These are phyloP conservation scores for Apiospora aurea DNA, from an alignment of 2,329 filamentous ascomycete species.

Conservation along the genomic window DNA sequence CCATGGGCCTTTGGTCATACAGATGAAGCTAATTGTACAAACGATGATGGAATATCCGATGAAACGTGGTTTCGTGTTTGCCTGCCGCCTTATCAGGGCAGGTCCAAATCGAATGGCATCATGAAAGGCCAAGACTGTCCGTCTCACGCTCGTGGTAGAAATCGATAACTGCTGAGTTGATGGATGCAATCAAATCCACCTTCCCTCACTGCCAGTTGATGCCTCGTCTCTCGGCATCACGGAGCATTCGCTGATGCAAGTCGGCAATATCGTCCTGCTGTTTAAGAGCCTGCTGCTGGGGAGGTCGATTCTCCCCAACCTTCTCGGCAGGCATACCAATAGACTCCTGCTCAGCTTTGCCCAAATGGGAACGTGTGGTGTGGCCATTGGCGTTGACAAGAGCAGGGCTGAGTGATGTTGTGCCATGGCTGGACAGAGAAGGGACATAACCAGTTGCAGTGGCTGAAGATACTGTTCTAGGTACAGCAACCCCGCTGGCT, in stretches of 20 bases:
- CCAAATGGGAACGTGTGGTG: slow-evolving; percentile 40
- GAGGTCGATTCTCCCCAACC: slow-evolving; percentile 55
- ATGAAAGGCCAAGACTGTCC: not conserved
- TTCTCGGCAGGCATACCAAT: slow-evolving; percentile 42
- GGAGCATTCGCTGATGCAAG: slow-evolving; percentile 41
- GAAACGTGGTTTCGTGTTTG: slow-evolving; percentile 27
- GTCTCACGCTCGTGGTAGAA: slow-evolving; percentile 17
- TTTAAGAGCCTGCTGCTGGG: slow-evolving; percentile 40
- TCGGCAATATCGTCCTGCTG: slow-evolving; percentile 42
- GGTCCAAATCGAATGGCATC: slow-evolving; percentile 13
- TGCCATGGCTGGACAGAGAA: slow-evolving; percentile 59
- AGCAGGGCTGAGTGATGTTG: slow-evolving; percentile 56
- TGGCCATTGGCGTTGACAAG: slow-evolving; percentile 49
- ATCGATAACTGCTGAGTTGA: slow-evolving; percentile 14
- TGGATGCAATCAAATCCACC: not conserved
- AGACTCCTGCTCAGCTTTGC: slow-evolving; percentile 35
- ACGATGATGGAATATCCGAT: slow-evolving; percentile 37
- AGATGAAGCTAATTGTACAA: slow-evolving; percentile 42
- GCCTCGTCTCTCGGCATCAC: slow-evolving; percentile 42
- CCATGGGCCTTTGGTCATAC: slow-evolving; percentile 33
- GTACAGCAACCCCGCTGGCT: slow-evolving; percentile 53
- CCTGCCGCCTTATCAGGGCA: not conserved
- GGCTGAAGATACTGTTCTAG: slow-evolving; percentile 58
- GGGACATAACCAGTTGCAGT: slow-evolving; percentile 63
- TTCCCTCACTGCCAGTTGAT: slow-evolving; percentile 39